Conservation (phyloP, 805 yeast species). For the Candida khao-thaluensis region DNA sequence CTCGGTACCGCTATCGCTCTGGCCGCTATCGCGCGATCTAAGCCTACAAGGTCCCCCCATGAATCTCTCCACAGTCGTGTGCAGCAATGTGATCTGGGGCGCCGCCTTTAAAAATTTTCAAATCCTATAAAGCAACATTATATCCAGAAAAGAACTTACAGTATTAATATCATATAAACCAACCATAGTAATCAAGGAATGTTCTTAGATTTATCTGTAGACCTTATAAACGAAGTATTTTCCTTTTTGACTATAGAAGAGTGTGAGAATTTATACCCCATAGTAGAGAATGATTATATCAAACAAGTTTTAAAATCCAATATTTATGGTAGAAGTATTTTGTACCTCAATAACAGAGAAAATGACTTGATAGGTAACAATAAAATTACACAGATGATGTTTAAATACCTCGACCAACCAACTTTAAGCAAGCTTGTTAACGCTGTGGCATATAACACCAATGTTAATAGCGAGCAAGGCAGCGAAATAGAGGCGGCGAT, state of each 20-base stretch:
- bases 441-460: neutral
- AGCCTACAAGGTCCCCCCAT: no score
- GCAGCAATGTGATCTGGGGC: conserved; percentile 5
- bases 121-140: neutral
- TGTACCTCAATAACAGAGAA: conserved; percentile 11
- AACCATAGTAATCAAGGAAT: no score
- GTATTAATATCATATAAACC: no score
- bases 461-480: neutral
- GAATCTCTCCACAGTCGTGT: conserved; percentile 8
- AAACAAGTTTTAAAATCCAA: conserved; percentile 9
- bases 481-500: neutral
- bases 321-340: conserved; percentile 15
- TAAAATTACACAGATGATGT: conserved; percentile 8
- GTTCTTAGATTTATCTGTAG: conserved; percentile 13
- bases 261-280: conserved; percentile 10
- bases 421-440: neutral
- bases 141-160: no score
- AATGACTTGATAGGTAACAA: conserved; percentile 4
- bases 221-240: conserved; percentile 13
- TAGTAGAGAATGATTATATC: neutral
- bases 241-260: conserved; percentile 13
- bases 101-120: conserved; percentile 7
- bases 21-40: no score
- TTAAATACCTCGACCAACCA: conserved; percentile 11
- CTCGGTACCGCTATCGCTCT: no score